phyloP scores from a whole-genome alignment of 2,329 filamentous ascomycete genomes.

The Thelonectria olida region DNA sequence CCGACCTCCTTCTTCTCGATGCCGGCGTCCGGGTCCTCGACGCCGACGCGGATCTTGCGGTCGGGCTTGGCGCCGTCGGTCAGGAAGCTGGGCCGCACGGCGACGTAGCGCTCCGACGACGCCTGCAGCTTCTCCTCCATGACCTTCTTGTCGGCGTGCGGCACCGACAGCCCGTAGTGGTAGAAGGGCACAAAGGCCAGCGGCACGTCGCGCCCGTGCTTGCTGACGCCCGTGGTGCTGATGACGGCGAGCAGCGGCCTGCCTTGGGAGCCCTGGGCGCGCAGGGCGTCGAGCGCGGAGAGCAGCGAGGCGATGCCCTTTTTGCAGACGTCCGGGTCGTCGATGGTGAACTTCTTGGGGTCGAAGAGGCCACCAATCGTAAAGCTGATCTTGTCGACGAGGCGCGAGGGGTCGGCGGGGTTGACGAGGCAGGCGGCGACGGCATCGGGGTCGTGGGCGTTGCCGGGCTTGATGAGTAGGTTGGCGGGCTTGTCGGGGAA shows the following conservation, averaged over 20 bases:
- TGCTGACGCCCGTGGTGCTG: conserved; percentile 53
- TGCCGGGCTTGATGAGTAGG: conserved; percentile 49
- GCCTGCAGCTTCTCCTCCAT: conserved; percentile 51
- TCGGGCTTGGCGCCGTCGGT: conserved; percentile 35
- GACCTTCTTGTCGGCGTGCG: conserved; percentile 58
- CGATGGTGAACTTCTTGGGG: conserved; percentile 39
- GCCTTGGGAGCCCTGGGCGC: conserved; percentile 32
- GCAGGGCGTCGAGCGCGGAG: conserved; percentile 40
- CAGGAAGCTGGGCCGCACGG: conserved; percentile 50
- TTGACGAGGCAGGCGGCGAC: conserved; percentile 45
- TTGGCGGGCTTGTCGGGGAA: conserved; percentile 42
- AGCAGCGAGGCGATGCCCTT: conserved; percentile 49
- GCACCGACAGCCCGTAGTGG: conserved; percentile 48
- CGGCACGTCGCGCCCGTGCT: conserved; percentile 43
- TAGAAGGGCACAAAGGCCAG: conserved; percentile 56
- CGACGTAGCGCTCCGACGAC: conserved; percentile 43
- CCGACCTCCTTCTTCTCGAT: conserved; percentile 49
- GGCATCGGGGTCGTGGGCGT: conserved; percentile 46
- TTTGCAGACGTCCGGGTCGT: conserved; percentile 53
- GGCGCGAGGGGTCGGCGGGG: conserved; percentile 33
- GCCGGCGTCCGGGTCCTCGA: conserved; percentile 46
- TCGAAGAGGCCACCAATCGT: conserved; percentile 48
- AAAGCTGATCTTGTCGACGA: conserved; percentile 52
- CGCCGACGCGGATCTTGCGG: conserved; percentile 38
- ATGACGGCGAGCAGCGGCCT: conserved; percentile 49